Evolutionary conservation across 257 asterid genomes (phyloP).

Genomic region (Solanum ossicruentum): DNA sequence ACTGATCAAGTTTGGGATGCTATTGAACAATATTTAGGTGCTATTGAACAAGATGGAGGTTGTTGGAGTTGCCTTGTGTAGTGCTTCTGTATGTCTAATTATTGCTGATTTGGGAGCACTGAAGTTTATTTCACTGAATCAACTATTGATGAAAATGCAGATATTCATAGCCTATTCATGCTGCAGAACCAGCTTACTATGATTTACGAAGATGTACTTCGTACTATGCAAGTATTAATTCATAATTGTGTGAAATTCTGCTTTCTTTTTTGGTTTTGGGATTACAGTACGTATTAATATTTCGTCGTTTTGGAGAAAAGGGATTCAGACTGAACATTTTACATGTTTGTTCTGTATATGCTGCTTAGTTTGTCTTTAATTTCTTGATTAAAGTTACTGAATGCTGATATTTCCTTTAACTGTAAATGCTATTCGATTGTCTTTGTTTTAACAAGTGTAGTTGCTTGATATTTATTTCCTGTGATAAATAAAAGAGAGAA

Average conservation of each 20-base stretch:
- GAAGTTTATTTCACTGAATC: background rate
- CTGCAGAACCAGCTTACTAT: no score
- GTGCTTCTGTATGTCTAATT: no score
- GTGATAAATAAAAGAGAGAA: no score
- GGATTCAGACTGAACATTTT: background rate
- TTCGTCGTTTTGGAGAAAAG: background rate
- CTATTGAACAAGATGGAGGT: background rate
- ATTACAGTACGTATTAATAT: background rate
- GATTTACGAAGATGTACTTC: no score
- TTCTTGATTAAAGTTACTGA: background rate
- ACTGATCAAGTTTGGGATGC: background rate
- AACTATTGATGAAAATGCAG: background rate
- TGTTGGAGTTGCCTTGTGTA: no score
- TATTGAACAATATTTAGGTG: background rate
- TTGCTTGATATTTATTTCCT: no score
- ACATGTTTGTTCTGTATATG: background rate
- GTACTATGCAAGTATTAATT: no score
- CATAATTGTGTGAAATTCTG: no score
- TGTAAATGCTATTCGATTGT: no score
- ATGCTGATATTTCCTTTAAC: no score
- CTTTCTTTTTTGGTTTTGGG: background rate
- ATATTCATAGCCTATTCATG: background rate
- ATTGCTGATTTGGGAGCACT: no score
- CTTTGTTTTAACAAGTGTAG: no score
- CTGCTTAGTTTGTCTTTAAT: background rate